Percentiles rank a stretch among this genome's conserved stretches.
Evolutionary conservation across 2,329 filamentous ascomycete species (phyloP).

Genomic region (Ceratocystis cubensis): DNA sequence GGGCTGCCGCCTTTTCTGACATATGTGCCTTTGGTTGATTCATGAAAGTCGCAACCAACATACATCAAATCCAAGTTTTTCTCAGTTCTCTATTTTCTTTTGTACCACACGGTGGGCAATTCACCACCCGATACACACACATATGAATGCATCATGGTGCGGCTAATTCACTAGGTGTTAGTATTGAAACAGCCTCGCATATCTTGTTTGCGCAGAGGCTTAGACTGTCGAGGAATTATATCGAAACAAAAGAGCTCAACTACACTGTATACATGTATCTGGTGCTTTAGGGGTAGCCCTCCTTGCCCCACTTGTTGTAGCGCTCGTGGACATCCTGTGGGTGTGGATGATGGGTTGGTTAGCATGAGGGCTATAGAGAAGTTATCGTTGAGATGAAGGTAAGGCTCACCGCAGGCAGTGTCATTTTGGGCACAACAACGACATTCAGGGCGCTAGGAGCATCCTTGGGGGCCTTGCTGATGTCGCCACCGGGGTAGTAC

Average conservation of each 20-base stretch:
- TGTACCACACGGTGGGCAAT: too few species aligned
- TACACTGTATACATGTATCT: not conserved
- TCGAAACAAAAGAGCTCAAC: not conserved
- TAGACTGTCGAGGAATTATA: not conserved
- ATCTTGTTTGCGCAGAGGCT: not conserved
- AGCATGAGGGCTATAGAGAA: not conserved
- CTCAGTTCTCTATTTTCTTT: too few species aligned
- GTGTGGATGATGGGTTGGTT: not conserved
- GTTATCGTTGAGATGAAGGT: not conserved
- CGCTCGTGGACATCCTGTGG: conserved; percentile 75
- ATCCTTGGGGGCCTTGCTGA: conserved; percentile 61
- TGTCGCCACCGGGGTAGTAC: conserved; percentile 78
- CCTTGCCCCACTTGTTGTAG: conserved; percentile 99
- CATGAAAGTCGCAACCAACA: not conserved
- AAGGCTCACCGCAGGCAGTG: conserved; percentile 63
- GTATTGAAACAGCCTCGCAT: conserved; percentile 4
- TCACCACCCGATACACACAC: too few species aligned
- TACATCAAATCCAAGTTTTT: too few species aligned
- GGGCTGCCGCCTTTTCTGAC: too few species aligned
- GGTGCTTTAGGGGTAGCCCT: conserved; percentile 55
- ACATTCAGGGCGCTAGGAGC: conserved; percentile 92
- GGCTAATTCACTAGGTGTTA: not conserved
- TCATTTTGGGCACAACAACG: conserved; percentile 87
- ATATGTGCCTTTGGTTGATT: too few species aligned
- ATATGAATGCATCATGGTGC: not conserved